Percentiles rank a stretch among this genome's conserved stretches.
phyloP scores from a whole-genome alignment of 371 early-diverging fungal species.

The Mucor velutinosus region DNA sequence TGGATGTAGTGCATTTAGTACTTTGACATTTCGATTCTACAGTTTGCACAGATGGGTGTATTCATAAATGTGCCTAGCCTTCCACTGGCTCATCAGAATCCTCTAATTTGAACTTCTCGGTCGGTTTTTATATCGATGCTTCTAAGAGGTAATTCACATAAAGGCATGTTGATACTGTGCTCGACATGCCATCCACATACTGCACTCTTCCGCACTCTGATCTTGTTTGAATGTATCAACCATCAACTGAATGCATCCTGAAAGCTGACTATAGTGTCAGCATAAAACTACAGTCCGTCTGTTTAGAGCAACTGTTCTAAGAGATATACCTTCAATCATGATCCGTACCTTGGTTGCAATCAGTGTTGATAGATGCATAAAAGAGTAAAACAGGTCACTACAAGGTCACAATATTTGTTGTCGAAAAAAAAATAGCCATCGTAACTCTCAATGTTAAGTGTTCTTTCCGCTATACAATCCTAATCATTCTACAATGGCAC shows the following conservation, averaged over 20 bases:
- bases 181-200: too few species aligned
- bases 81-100: too few species aligned
- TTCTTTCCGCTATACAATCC: neutral
- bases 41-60: too few species aligned
- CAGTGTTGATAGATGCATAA: neutral
- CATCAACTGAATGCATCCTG: too few species aligned
- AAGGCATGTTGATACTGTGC: too few species aligned
- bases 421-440: neutral
- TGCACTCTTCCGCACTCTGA: too few species aligned
- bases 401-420: neutral
- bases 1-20: neutral
- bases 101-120: too few species aligned
- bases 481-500: neutral
- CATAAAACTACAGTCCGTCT: neutral
- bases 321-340: neutral
- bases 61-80: too few species aligned
- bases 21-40: too few species aligned
- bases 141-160: too few species aligned
- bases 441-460: neutral
- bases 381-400: constrained; percentile 2
- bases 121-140: too few species aligned
- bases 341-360: neutral
- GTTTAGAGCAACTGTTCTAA: neutral
- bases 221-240: too few species aligned
- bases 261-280: neutral